Conservation (phyloP, 371 early-diverging fungal species). For the Gilbertella persicaria region DNA sequence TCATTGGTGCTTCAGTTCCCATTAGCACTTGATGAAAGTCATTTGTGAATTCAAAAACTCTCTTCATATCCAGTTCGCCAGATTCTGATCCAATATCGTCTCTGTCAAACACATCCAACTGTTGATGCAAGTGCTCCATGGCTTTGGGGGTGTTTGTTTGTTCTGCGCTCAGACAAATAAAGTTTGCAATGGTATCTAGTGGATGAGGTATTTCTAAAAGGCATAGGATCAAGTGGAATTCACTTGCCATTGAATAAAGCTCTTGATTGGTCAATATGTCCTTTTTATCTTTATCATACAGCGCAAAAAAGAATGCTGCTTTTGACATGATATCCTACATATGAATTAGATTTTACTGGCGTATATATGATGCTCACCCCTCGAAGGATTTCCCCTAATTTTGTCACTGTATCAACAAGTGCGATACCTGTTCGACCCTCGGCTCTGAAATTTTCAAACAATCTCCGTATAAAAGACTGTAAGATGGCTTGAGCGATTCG, state of each 20-base stretch:
- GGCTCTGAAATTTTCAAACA: slow-evolving; percentile 57
- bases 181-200: slow-evolving; percentile 62
- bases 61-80: not conserved
- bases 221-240: slow-evolving; percentile 71
- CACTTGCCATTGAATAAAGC: slow-evolving; percentile 79
- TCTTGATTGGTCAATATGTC: slow-evolving; percentile 71
- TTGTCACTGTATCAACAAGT: slow-evolving; percentile 77
- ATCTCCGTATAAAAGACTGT: slow-evolving; percentile 39
- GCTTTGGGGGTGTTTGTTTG: slow-evolving; percentile 41
- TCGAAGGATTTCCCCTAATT: slow-evolving; percentile 77
- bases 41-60: slow-evolving; percentile 1
- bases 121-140: slow-evolving; percentile 4
- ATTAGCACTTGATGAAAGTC: slow-evolving; percentile 1
- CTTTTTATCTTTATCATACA: slow-evolving; percentile 76
- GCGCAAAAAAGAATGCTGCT: slow-evolving; percentile 77
- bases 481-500: slow-evolving; percentile 2
- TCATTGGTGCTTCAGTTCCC: slow-evolving; percentile 6
- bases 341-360: not conserved
- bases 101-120: slow-evolving; percentile 1
- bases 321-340: slow-evolving; percentile 71
- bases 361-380: slow-evolving; percentile 34
- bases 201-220: slow-evolving; percentile 47
- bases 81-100: not conserved
- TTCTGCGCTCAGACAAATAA: slow-evolving; percentile 60
- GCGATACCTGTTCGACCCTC: slow-evolving; percentile 60